Evolutionary conservation across 495 filamentous ascomycete genomes (phyloP), one percentile per base, ranked within the genome.

Genomic region (Monascus purpureus): DNA sequence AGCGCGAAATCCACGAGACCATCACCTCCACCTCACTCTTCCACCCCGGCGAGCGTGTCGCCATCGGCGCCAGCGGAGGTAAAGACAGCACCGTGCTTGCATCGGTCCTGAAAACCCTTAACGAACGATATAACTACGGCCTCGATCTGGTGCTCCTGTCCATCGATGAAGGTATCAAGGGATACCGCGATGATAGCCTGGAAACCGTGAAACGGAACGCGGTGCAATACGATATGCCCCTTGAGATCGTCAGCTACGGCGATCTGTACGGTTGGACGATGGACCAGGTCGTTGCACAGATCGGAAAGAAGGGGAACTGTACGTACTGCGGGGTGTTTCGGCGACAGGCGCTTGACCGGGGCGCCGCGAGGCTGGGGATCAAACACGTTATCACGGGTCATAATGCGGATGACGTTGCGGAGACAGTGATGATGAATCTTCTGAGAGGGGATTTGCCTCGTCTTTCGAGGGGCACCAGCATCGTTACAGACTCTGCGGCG

Each of bases 211-310:
- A 93, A 68, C 63, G 87, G 40, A 96, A 97, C 47, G 80, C 87
- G 2, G 46, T 67, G 8, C 87, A 96, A 50, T 94, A 94, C 50
- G 70, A 76, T 8, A 88, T 97, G 81, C 72, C 80, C 2, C 63
- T 97, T 19, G 78, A 78, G 43, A 90, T 97, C 28, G 73, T 97
- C 16, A 82, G 88, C 26, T 97, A 97, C 51, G 77, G 73, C 23
- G 88, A 96, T 51, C 65, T 97, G 3, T 97, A 96, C 52, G 90
- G 92, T 2, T 97, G 90, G 90, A 95, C 87, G 7, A 97, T 97
- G 90, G 90, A 97, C 53, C 81, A 95, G 43, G 90, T 97, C 8
- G 90, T 97, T 2, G 76, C 79, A 45, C 82, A 90, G 35, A 80
- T 96, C 31, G 92, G 92, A 16, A 95, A 95, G 55, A 95, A 94